Evolutionary conservation across 148 eudicot species (phyloP), one percentile per base, ranked within the genome.

Genomic region (Rhododendron ferrugineum): DNA sequence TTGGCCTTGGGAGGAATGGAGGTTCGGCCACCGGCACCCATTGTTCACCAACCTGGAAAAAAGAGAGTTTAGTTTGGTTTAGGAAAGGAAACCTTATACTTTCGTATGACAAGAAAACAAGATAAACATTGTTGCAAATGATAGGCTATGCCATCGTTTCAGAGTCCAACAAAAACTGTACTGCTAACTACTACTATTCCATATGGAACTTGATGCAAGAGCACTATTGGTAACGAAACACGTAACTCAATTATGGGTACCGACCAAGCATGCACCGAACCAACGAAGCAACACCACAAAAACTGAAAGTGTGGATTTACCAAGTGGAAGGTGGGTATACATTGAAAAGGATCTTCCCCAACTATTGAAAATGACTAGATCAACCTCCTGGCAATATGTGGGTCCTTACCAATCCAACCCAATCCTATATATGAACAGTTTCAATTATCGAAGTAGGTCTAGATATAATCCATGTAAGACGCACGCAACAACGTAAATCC

Each of bases 11-110:
- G 90, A n/a, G 91, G 92, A 84, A 87, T 89, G 5, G 94, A 88
- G 83, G 86, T 87, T 4, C 95, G 92, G 10, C 92, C 95, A 79
- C 95, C 94, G n/a, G 93, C 93, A 82, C 93, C 96, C 98, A 95
- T 95, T 44, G 60, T 89, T 90, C 79, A 85, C 85, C 37, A 54
- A 37, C 87, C 83, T 82, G 85, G 40, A 81, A 82, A 80, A 54
- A 30, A 70, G 2, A 14, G 8, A 70, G 8, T 70, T 70, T 30
- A 70, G 37, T 13, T 30, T 68, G 20, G 15, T 70, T 70, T 11
- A 13, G 20, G 20, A 4, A 30, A 30, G 75, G 75, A 14, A 70
- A 30, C 1, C 6, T 54, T 54, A 54, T 16, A 4, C 36, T 28
- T 64, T 26, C 32, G 30, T 2, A 3, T 11, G 36, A 13, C 3